Base-by-base conservation (phyloP, 257 asterid genomes). In the Cinchona pubescens region DNA sequence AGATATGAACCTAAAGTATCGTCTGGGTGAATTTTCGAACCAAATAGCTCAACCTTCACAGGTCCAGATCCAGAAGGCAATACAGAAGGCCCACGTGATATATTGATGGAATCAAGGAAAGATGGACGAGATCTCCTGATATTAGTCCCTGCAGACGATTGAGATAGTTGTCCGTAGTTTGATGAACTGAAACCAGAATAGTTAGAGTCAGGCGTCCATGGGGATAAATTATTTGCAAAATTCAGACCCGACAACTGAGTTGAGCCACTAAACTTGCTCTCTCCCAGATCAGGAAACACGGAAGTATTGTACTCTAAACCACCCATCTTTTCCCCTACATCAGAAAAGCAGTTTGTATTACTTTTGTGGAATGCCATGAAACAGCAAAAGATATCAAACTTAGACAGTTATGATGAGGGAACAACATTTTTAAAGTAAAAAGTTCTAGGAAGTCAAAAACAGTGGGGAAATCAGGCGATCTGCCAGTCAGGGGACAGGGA, bases 51-150 rank as follows among this genome's bases (percentile, higher is more conserved):
- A 77, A 64, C 68, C 68, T 84, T 84, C 78, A 77, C 82, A 35
- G 87, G 75, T 63, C 65, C 92, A 79, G 76, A 77, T 40, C 75
- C 77, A 15, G 86, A 77, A 78, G 85, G 76, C 55, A 89, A 80
- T 66, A 88, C 76, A 73, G 92, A 82, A 72, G 91, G 77, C 77
- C 82, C 94, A 75, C 81, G 91, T 19, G 94, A 80, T 74, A 90
- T 79, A 83, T 86, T 91, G 79, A 95, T 90, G 66, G 96, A 83
- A 83, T 95, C 98, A 42, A 92, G 99, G 76, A 95, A 95, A 45
- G 98, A 91, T 38, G 97, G 97, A 49, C 97, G 94, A 56, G 96
- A 80, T 85, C 88, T 93, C 92, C 89, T 84, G 53, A 71, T 53
- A 63, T 60, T 74, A 29, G 48, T 56, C 76, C 88, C 90, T 77